These are phyloP conservation scores for Botrytis hyacinthi DNA, from an alignment of 2,329 filamentous ascomycete species.

Conservation along the genomic window DNA sequence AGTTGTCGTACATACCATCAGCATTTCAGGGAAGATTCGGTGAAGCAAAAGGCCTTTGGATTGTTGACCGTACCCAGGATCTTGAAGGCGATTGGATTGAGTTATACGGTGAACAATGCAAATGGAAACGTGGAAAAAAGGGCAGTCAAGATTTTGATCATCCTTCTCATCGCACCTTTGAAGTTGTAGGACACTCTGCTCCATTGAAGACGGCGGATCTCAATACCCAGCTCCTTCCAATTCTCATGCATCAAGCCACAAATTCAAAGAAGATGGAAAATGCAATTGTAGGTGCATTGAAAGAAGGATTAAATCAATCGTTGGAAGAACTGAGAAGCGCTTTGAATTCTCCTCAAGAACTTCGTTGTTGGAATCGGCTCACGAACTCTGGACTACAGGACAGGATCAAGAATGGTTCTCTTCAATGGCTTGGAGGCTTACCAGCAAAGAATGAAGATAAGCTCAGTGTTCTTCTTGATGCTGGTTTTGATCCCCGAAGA, in stretches of 20 bases:
- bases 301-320: conserved; percentile 49
- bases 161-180: conserved; percentile 58
- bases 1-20: conserved; percentile 54
- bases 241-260: conserved; percentile 60
- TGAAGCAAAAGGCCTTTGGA: conserved; percentile 75
- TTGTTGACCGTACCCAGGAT: conserved; percentile 53
- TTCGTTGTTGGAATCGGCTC: conserved; percentile 55
- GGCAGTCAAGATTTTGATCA: conserved; percentile 42
- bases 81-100: conserved; percentile 60
- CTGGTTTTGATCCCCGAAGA: conserved; percentile 55
- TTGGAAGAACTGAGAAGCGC: conserved; percentile 52
- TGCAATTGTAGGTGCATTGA: conserved; percentile 50
- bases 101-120: conserved; percentile 64
- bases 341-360: conserved; percentile 48
- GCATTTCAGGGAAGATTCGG: conserved; percentile 69
- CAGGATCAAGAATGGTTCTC: conserved; percentile 31
- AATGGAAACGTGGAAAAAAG: conserved; percentile 56
- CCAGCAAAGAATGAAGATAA: conserved; percentile 45
- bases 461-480: conserved; percentile 54
- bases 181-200: conserved; percentile 53
- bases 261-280: conserved; percentile 46
- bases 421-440: conserved; percentile 30
- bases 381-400: conserved; percentile 44
- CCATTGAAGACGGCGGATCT: conserved; percentile 53
- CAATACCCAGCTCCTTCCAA: conserved; percentile 67